Conservation (phyloP, 441 rosid species). For the Rhodomyrtus psidioides region DNA sequence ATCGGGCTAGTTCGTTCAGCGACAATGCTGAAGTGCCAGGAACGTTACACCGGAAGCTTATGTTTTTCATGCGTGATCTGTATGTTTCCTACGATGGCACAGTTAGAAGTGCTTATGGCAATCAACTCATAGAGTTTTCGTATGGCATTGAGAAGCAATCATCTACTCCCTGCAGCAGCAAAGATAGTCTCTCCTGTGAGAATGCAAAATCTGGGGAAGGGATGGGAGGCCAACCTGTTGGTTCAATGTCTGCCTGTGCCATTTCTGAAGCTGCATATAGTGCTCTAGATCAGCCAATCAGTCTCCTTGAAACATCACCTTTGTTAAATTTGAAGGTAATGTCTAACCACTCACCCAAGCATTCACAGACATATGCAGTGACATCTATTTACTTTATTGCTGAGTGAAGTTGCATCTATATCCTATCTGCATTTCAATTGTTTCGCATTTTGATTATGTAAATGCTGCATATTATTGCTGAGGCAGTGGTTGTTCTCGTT, state of each 20-base stretch:
- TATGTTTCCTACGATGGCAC: constrained; percentile 82
- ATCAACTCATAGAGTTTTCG: constrained; percentile 70
- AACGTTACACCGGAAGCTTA: constrained; percentile 69
- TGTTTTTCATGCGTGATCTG: constrained; percentile 91
- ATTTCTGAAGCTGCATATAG: constrained; percentile 96
- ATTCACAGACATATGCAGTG: background rate
- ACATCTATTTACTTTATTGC: background rate
- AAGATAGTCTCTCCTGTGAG: background rate
- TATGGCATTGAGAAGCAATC: constrained; percentile 28
- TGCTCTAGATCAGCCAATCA: constrained; percentile 91
- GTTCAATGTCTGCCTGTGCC: constrained; percentile 82
- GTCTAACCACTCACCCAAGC: constrained; percentile 10
- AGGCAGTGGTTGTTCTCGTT: background rate
- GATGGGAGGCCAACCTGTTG: constrained; percentile 71
- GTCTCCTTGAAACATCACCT: constrained; percentile 90
- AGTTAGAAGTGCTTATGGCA: constrained; percentile 78
- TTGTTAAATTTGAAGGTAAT: constrained; percentile 86
- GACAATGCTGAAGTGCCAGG: constrained; percentile 99
- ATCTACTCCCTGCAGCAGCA: background rate
- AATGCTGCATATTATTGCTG: background rate
- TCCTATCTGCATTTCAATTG: background rate
- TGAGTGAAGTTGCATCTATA: background rate
- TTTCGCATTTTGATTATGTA: background rate
- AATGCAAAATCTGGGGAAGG: constrained; percentile 7
- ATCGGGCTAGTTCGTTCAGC: constrained; percentile 80